Percentiles rank a stretch among this genome's conserved stretches.
phyloP scores from a whole-genome alignment of 306 rosid species.

The Spatholobus suberectus region DNA sequence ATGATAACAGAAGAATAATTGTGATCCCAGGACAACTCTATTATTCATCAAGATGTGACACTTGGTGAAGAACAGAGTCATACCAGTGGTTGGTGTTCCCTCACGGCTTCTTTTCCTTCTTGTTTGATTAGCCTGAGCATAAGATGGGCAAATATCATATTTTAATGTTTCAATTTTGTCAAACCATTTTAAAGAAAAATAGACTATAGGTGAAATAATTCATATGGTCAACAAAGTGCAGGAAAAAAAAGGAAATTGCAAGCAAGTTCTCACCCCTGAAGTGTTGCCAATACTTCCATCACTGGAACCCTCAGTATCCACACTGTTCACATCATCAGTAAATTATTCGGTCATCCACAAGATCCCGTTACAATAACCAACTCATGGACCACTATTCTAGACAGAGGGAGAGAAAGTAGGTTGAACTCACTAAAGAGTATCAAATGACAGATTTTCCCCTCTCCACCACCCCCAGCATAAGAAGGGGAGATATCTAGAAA shows the following conservation, averaged over 20 bases:
- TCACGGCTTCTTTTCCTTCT: conserved; percentile 84
- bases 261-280: conserved; percentile 64
- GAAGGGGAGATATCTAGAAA: neutral
- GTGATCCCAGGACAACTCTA: conserved; percentile 44
- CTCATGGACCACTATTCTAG: conserved; percentile 19
- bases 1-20: conserved; percentile 23
- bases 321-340: conserved; percentile 53
- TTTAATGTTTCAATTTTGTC: conserved; percentile 32
- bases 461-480: neutral
- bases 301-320: conserved; percentile 73
- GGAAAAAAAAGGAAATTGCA: neutral
- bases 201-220: conserved; percentile 26
- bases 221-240: conserved; percentile 32
- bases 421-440: neutral
- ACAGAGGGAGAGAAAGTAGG: neutral
- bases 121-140: conserved; percentile 72
- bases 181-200: conserved; percentile 28
- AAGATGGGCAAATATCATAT: conserved; percentile 44
- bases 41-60: conserved; percentile 47
- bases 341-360: conserved; percentile 45
- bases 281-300: conserved; percentile 83
- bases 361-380: conserved; percentile 10
- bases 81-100: conserved; percentile 82
- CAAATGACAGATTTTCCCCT: neutral
- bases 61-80: conserved; percentile 57